phyloP scores from a whole-genome alignment of 2,329 filamentous ascomycete species.

The Herpotrichia juniperi region DNA sequence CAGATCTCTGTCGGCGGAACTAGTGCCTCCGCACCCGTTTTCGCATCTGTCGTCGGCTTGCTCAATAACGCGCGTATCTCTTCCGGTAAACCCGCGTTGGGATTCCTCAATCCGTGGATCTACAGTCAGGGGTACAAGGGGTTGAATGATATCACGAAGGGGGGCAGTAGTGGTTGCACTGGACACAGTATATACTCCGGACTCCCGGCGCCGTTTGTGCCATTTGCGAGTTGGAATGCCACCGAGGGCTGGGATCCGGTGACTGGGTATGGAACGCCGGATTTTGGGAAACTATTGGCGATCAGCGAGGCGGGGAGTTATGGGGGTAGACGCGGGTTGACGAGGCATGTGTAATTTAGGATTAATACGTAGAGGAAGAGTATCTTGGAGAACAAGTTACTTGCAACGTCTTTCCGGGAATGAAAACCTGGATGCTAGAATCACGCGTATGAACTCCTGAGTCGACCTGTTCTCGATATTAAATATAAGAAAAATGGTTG shows the following conservation, averaged over 20 bases:
- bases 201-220: constrained; percentile 46
- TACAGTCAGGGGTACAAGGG: constrained; percentile 51
- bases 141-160: constrained; percentile 57
- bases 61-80: constrained; percentile 47
- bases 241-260: constrained; percentile 58
- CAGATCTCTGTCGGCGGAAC: constrained; percentile 44
- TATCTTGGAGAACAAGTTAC: too few relatives aligned
- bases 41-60: constrained; percentile 44
- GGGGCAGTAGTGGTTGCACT: constrained; percentile 54
- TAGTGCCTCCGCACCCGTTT: constrained; percentile 46
- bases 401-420: too few relatives aligned
- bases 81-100: constrained; percentile 40
- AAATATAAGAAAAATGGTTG: too few relatives aligned
- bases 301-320: constrained; percentile 18
- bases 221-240: constrained; percentile 58
- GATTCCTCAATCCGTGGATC: constrained; percentile 50
- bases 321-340: constrained; percentile 7
- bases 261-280: constrained; percentile 50
- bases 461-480: too few relatives aligned
- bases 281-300: constrained; percentile 41
- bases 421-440: too few relatives aligned
- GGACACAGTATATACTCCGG: constrained; percentile 47
- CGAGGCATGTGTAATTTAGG: background rate
- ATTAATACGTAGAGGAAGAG: too few relatives aligned
- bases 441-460: too few relatives aligned